phyloP scores from a whole-genome alignment of 192 early-diverging fungal genomes.

The Dispira simplex region DNA sequence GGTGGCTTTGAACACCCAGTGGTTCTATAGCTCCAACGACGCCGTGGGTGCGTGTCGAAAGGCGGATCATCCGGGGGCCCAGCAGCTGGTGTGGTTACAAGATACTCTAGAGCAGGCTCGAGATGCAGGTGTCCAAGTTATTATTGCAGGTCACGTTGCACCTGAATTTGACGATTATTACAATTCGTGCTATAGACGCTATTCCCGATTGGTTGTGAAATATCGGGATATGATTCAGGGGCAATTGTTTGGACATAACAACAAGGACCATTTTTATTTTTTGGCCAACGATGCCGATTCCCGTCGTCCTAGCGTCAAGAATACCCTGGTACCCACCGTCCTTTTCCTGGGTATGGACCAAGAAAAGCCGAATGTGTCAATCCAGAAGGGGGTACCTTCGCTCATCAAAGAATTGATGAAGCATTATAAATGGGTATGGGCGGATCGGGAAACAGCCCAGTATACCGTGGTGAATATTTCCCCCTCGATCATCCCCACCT shows the following conservation, averaged over 20 bases:
- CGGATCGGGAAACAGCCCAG: conserved; percentile 13
- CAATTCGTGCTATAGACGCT: conserved; percentile 28
- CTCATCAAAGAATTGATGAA: conserved; percentile 14
- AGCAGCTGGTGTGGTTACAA: conserved; percentile 51
- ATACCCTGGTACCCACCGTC: no score
- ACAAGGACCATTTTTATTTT: conserved; percentile 52
- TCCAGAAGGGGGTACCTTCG: background rate
- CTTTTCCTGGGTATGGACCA: background rate
- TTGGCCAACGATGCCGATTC: conserved; percentile 20
- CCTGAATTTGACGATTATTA: conserved; percentile 36
- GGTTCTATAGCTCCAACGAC: conserved; percentile 54
- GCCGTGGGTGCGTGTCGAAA: conserved; percentile 43
- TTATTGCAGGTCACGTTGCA: conserved; percentile 50
- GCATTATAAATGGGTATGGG: conserved; percentile 17
- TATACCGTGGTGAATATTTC: conserved; percentile 31
- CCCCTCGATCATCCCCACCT: conserved; percentile 48
- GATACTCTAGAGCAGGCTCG: conserved; percentile 32
- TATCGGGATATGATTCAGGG: conserved; percentile 36
- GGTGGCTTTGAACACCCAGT: conserved; percentile 53
- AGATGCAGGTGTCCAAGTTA: conserved; percentile 28
- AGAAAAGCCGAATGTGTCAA: conserved; percentile 7
- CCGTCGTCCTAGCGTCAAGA: conserved; percentile 1
- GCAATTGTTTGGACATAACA: conserved; percentile 61
- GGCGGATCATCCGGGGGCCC: conserved; percentile 37
- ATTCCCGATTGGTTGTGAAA: conserved; percentile 28